These are phyloP conservation scores for Colletotrichum limetticola DNA, from an alignment of 2,329 filamentous ascomycete species.

Conservation along the genomic window DNA sequence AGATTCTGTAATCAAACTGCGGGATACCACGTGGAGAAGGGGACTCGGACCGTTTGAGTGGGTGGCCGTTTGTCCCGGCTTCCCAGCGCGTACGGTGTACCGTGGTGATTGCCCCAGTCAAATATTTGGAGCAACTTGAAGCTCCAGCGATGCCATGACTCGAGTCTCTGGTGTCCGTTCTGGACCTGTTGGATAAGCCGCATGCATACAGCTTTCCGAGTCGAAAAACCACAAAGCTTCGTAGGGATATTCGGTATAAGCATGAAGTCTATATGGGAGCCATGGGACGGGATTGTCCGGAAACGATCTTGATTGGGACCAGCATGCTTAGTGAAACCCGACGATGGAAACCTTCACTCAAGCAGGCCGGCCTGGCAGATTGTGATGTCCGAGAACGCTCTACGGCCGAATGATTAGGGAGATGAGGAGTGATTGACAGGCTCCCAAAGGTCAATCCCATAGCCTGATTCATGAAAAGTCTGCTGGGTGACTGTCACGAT, in stretches of 20 bases:
- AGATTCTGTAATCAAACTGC: slow-evolving; percentile 14
- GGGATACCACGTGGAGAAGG: slow-evolving; percentile 31
- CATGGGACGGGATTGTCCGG: slow-evolving; percentile 1
- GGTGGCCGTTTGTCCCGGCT: background rate
- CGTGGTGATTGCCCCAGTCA: background rate
- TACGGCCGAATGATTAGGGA: background rate
- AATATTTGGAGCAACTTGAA: background rate
- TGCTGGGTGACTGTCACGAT: background rate
- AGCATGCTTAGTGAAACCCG: slow-evolving; percentile 11
- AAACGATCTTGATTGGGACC: background rate
- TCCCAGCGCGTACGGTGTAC: background rate
- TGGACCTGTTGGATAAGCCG: background rate
- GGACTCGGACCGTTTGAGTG: slow-evolving; percentile 10
- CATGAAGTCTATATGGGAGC: slow-evolving; percentile 7
- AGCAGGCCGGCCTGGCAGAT: background rate
- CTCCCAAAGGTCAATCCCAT: background rate
- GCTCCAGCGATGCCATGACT: slow-evolving; percentile 13
- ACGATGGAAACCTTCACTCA: background rate
- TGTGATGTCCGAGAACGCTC: background rate
- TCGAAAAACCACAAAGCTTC: background rate
- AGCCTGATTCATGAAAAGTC: background rate
- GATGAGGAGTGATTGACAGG: background rate
- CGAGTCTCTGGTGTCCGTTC: background rate
- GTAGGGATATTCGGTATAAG: background rate
- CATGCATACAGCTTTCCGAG: background rate